These are phyloP conservation scores for Pseudogymnoascus pannorum DNA, from an alignment of 2,329 filamentous ascomycete species.

Conservation along the genomic window DNA sequence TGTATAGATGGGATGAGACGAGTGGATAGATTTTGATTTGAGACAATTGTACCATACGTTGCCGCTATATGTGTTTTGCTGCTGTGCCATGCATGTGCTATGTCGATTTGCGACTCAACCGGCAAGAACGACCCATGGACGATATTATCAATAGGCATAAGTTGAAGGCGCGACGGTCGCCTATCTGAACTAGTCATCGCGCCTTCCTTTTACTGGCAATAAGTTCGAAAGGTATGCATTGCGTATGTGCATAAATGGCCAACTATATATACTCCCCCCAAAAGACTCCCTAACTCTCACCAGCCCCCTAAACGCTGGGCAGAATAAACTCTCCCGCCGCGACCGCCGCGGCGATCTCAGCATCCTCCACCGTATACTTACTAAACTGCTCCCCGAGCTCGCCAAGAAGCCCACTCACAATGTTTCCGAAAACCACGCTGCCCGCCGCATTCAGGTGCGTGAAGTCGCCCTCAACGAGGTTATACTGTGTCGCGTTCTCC, in stretches of 20 bases:
- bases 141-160: background rate
- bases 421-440: constrained; percentile 36
- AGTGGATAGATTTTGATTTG: constrained; percentile 2
- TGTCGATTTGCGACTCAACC: background rate
- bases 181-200: no score
- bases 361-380: constrained; percentile 9
- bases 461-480: constrained; percentile 35
- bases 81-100: background rate
- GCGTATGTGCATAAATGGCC: background rate
- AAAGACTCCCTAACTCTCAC: background rate
- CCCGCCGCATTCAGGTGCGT: constrained; percentile 39
- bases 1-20: constrained; percentile 12
- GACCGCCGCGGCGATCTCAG: constrained; percentile 14
- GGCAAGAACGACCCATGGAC: background rate
- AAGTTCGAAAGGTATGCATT: background rate
- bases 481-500: constrained; percentile 33
- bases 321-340: constrained; percentile 14
- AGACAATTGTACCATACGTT: constrained; percentile 2
- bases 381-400: background rate
- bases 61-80: background rate
- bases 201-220: background rate
- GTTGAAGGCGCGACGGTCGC: background rate
- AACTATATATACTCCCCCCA: background rate
- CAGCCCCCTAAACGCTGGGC: background rate
- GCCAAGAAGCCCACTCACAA: constrained; percentile 29